These are phyloP conservation scores for Berkeleyomyces rouxiae DNA, from an alignment of 2,329 filamentous ascomycete species.

Conservation along the genomic window DNA sequence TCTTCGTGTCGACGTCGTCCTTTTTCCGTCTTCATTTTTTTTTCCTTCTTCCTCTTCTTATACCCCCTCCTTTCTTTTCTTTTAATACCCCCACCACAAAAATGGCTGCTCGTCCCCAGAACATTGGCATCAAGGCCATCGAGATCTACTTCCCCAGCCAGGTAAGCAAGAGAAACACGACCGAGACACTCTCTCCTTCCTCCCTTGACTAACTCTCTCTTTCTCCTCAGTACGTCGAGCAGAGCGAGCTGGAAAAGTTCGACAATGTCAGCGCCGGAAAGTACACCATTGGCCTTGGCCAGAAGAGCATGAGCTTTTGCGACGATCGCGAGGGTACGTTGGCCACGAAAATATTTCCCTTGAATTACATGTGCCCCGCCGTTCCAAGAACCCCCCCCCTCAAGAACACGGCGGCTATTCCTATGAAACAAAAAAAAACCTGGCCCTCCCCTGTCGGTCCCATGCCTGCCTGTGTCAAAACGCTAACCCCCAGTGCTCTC, in stretches of 20 bases:
- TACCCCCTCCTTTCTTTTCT: slow-evolving; percentile 1
- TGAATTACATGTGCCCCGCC: background rate
- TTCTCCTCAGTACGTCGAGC: slow-evolving; percentile 55
- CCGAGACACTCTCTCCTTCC: background rate
- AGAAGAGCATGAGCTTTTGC: slow-evolving; percentile 87
- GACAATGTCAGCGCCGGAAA: slow-evolving; percentile 69
- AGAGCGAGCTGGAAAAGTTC: slow-evolving; percentile 69
- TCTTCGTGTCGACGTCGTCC: background rate
- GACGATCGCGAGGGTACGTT: slow-evolving; percentile 68
- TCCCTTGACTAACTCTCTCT: background rate
- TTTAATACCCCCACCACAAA: slow-evolving; percentile 16
- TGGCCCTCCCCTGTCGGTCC: background rate
- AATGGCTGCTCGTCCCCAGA: slow-evolving; percentile 65
- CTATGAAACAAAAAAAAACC: background rate
- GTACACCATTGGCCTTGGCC: slow-evolving; percentile 80
- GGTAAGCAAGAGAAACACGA: slow-evolving; percentile 33
- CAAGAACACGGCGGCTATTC: background rate
- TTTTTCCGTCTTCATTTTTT: background rate
- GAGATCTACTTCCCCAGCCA: slow-evolving; percentile 78
- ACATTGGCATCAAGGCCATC: slow-evolving; percentile 86
- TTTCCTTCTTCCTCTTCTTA: slow-evolving; percentile 1
- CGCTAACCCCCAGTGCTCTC: slow-evolving; percentile 15
- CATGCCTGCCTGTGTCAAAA: background rate
- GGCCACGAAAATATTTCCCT: background rate
- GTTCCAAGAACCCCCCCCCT: slow-evolving; percentile 3